These are phyloP conservation scores for Nothopassalora personata DNA, from an alignment of 2,329 filamentous ascomycete species.

Conservation along the genomic window DNA sequence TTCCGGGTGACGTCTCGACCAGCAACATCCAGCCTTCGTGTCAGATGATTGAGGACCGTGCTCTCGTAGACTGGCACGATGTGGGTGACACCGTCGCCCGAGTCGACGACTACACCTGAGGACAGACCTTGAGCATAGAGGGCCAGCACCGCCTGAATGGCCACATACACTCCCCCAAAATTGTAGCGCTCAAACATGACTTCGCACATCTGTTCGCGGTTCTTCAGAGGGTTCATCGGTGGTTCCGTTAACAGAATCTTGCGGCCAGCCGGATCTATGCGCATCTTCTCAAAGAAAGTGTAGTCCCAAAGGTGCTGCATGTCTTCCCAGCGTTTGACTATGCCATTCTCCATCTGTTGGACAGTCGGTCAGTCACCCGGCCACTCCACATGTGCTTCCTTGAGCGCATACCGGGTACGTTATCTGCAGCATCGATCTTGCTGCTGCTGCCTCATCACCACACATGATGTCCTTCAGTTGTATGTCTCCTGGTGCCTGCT, in stretches of 20 bases:
- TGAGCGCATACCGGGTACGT: slow-evolving; percentile 71
- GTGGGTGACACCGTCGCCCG: slow-evolving; percentile 95
- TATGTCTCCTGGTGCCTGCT: slow-evolving; percentile 63
- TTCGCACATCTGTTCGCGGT: slow-evolving; percentile 96
- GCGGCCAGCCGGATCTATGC: slow-evolving; percentile 80
- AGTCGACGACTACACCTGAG: slow-evolving; percentile 95
- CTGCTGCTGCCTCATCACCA: slow-evolving; percentile 93
- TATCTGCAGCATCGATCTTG: slow-evolving; percentile 95
- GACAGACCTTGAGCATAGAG: slow-evolving; percentile 86
- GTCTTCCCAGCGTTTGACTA: slow-evolving; percentile 99
- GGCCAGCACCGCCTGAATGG: slow-evolving; percentile 93
- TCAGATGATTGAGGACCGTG: slow-evolving; percentile 94
- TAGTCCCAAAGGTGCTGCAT: slow-evolving; percentile 99
- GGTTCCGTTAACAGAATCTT: slow-evolving; percentile 98
- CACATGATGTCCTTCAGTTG: slow-evolving; percentile 98
- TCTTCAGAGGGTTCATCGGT: slow-evolving; percentile 94
- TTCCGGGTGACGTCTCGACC: slow-evolving; percentile 98
- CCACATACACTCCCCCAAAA: slow-evolving; percentile 95
- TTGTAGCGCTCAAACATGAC: slow-evolving; percentile 98
- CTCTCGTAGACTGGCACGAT: slow-evolving; percentile 99
- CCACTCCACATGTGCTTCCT: neutral
- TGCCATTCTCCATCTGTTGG: slow-evolving; percentile 90
- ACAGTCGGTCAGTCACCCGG: slow-evolving; percentile 13
- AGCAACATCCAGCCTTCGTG: slow-evolving; percentile 86
- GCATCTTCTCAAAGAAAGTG: slow-evolving; percentile 96